A percentile compares a stretch with the other conserved stretches of the same genome.
phyloP scores from a whole-genome alignment of 179 eudicot species.

The Carnegiea gigantea region DNA sequence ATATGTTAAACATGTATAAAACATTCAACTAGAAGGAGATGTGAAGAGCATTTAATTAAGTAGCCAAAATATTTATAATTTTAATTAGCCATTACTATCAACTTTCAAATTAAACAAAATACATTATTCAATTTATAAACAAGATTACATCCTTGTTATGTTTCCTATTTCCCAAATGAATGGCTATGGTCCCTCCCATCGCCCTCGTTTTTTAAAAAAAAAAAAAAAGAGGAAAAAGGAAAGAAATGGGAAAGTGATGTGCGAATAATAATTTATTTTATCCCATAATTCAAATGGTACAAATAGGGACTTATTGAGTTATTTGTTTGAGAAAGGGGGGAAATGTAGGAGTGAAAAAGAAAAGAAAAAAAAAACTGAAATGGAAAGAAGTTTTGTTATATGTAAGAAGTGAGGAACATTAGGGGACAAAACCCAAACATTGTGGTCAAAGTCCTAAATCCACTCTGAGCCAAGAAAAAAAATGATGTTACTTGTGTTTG shows the following conservation, averaged over 20 bases:
- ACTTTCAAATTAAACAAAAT: too few relatives aligned
- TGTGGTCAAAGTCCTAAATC: slow-evolving; percentile 40
- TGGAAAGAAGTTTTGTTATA: neutral
- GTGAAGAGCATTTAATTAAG: too few relatives aligned
- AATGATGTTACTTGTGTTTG: slow-evolving; percentile 13
- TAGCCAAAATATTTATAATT: too few relatives aligned
- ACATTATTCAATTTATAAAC: too few relatives aligned
- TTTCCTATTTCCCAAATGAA: neutral
- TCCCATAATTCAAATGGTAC: neutral
- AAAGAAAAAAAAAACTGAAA: neutral
- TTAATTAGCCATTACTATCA: too few relatives aligned
- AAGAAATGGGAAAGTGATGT: neutral
- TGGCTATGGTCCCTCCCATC: neutral
- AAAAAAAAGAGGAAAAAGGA: too few relatives aligned
- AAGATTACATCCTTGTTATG: too few relatives aligned
- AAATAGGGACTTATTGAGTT: too few relatives aligned
- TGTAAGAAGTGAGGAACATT: slow-evolving; percentile 7
- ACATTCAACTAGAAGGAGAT: too few relatives aligned
- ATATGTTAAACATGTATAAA: too few relatives aligned
- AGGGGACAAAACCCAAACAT: slow-evolving; percentile 15
- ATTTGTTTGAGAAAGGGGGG: neutral
- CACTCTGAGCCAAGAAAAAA: slow-evolving; percentile 45
- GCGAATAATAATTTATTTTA: neutral
- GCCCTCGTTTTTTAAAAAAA: too few relatives aligned
- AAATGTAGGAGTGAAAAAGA: neutral